Conservation (phyloP, 148 eudicot genomes). For the Diospyros kaki region DNA sequence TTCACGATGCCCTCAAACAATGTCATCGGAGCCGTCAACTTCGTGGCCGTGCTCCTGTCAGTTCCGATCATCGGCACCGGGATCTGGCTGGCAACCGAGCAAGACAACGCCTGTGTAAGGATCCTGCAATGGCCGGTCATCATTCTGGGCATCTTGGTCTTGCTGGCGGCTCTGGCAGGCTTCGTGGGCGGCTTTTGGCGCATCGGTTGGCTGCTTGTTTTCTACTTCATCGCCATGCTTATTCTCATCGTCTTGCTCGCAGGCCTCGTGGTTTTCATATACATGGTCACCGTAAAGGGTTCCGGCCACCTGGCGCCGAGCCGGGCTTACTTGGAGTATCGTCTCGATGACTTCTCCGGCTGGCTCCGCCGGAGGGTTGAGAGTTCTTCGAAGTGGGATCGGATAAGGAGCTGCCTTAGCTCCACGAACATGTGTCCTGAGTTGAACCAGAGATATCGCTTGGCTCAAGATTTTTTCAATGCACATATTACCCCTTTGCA, state of each 20-base stretch:
- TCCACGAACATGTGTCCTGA: slow-evolving; percentile 61
- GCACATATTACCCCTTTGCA: slow-evolving; percentile 76
- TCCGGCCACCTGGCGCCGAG: slow-evolving; percentile 71
- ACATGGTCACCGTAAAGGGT: slow-evolving; percentile 67
- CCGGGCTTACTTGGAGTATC: slow-evolving; percentile 72
- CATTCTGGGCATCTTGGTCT: slow-evolving; percentile 54
- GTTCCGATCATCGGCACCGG: slow-evolving; percentile 77
- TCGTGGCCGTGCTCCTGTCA: slow-evolving; percentile 65
- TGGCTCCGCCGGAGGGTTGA: slow-evolving; percentile 58
- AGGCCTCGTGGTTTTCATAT: slow-evolving; percentile 55
- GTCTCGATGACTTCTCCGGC: slow-evolving; percentile 64
- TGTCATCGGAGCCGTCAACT: slow-evolving; percentile 68
- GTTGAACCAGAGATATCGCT: slow-evolving; percentile 61
- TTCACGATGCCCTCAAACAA: slow-evolving; percentile 67
- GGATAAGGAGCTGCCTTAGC: slow-evolving; percentile 64
- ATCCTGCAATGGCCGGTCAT: slow-evolving; percentile 86
- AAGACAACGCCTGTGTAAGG: slow-evolving; percentile 64
- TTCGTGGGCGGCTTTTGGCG: slow-evolving; percentile 79
- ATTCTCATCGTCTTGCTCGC: slow-evolving; percentile 55
- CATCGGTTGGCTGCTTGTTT: slow-evolving; percentile 47
- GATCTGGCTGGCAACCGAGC: slow-evolving; percentile 64
- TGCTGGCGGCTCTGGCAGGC: slow-evolving; percentile 58
- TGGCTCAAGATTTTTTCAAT: slow-evolving; percentile 78
- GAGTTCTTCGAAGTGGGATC: slow-evolving; percentile 71
- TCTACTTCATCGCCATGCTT: slow-evolving; percentile 73